phyloP scores from a whole-genome alignment of 2,329 filamentous ascomycete genomes.

The Fusarium avenaceum region DNA sequence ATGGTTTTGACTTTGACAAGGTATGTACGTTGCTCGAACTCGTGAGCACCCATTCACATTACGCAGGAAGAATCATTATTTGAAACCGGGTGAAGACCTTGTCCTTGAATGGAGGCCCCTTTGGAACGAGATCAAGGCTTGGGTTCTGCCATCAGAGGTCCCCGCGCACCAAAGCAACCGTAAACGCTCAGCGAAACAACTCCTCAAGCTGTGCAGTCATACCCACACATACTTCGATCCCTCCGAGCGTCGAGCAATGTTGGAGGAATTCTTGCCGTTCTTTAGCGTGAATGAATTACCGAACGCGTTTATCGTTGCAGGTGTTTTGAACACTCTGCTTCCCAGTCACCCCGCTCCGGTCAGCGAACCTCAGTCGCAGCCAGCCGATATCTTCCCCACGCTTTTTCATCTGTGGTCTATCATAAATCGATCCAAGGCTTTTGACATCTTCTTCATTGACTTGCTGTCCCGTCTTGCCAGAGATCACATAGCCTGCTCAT shows the following conservation, averaged over 20 bases:
- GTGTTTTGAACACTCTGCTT: slow-evolving; percentile 86
- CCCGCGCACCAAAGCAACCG: slow-evolving; percentile 72
- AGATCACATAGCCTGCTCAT: slow-evolving; percentile 80
- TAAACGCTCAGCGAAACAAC: slow-evolving; percentile 70
- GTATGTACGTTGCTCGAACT: slow-evolving; percentile 64
- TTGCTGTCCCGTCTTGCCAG: slow-evolving; percentile 88
- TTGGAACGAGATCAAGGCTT: slow-evolving; percentile 91
- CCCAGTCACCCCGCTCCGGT: slow-evolving; percentile 84
- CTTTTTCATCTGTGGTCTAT: slow-evolving; percentile 98
- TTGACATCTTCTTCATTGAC: slow-evolving; percentile 90
- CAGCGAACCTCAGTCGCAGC: slow-evolving; percentile 80
- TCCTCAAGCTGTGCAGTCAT: slow-evolving; percentile 91
- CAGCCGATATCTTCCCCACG: slow-evolving; percentile 89
- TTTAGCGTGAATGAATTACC: slow-evolving; percentile 95
- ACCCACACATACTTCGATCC: slow-evolving; percentile 95
- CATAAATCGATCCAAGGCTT: slow-evolving; percentile 87
- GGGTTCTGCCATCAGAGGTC: slow-evolving; percentile 88
- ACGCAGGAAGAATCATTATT: slow-evolving; percentile 89
- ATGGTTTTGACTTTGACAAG: slow-evolving; percentile 98
- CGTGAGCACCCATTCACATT: slow-evolving; percentile 23
- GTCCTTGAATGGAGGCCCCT: slow-evolving; percentile 92
- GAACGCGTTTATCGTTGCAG: slow-evolving; percentile 92
- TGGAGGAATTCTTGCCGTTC: slow-evolving; percentile 84
- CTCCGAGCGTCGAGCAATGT: slow-evolving; percentile 82
- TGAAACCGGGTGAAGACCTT: slow-evolving; percentile 91